Conservation (phyloP, 768 basidiomycete species). For the Amanita muscaria region DNA sequence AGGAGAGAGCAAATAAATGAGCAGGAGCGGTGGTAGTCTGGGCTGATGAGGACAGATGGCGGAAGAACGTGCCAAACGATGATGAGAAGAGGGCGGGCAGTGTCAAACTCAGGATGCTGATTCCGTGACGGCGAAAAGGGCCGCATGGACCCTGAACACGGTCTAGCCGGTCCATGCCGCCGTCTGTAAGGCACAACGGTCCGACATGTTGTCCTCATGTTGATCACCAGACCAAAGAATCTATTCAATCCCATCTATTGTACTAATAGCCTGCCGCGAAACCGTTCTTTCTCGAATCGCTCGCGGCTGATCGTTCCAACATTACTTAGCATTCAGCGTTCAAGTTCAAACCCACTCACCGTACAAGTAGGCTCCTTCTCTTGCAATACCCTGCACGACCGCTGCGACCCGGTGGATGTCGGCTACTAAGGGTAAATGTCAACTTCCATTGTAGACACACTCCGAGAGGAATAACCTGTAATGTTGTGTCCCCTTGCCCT, state of each 20-base stretch:
- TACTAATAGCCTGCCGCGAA: conserved; percentile 69
- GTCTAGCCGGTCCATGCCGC: conserved; percentile 9
- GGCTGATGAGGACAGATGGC: too few relatives aligned
- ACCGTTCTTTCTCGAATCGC: conserved; percentile 91
- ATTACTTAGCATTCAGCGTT: neutral
- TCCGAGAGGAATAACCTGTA: conserved; percentile 31
- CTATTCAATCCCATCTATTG: too few relatives aligned
- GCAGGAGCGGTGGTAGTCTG: neutral
- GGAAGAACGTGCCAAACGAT: neutral
- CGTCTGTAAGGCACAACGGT: too few relatives aligned
- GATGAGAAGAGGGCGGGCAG: conserved; percentile 6
- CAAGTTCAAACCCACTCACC: conserved; percentile 34
- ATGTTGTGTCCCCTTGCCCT: conserved; percentile 61
- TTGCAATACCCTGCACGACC: conserved; percentile 65
- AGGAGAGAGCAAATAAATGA: neutral
- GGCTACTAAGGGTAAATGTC: conserved; percentile 29
- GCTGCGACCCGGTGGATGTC: conserved; percentile 67
- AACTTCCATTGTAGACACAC: neutral
- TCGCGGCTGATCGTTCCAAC: conserved; percentile 50
- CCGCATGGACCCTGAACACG: conserved; percentile 11
- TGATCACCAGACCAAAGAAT: too few relatives aligned
- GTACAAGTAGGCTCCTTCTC: conserved; percentile 45
- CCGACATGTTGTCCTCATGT: too few relatives aligned
- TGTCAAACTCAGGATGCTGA: conserved; percentile 3
- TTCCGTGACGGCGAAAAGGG: neutral